These are phyloP conservation scores for Dipodascus albidus DNA, from an alignment of 805 yeast genomes.

Conservation along the genomic window DNA sequence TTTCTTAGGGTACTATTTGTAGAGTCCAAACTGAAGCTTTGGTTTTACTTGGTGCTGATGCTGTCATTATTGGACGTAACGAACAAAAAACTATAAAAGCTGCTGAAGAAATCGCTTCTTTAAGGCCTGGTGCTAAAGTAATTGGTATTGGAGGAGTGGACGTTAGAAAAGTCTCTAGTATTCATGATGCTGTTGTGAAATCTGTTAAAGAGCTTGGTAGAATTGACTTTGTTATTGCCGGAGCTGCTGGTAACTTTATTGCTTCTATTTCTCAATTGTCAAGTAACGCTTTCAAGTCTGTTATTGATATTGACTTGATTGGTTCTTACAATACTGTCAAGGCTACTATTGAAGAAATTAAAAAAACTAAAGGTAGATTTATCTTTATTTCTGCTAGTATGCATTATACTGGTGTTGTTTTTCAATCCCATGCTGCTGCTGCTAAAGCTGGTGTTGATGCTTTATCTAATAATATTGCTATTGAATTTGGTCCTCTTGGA, in stretches of 20 bases:
- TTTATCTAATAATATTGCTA: slow-evolving; percentile 69
- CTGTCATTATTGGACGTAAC: slow-evolving; percentile 76
- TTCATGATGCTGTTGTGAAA: slow-evolving; percentile 50
- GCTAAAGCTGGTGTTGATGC: slow-evolving; percentile 97
- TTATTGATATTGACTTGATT: slow-evolving; percentile 71
- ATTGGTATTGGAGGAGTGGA: slow-evolving; percentile 64
- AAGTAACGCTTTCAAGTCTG: slow-evolving; percentile 80
- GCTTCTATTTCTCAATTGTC: slow-evolving; percentile 69
- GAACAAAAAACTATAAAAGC: slow-evolving; percentile 51
- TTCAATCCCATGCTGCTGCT: slow-evolving; percentile 84
- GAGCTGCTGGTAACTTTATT: slow-evolving; percentile 93
- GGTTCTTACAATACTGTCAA: slow-evolving; percentile 88
- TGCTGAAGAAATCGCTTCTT: slow-evolving; percentile 49
- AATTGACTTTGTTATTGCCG: slow-evolving; percentile 82
- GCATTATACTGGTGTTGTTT: slow-evolving; percentile 81
- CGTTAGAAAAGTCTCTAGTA: slow-evolving; percentile 59
- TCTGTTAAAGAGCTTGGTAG: slow-evolving; percentile 63
- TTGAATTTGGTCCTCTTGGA: slow-evolving; percentile 86
- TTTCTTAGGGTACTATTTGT: slow-evolving; percentile 56
- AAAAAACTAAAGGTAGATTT: slow-evolving; percentile 55
- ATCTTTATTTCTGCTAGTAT: slow-evolving; percentile 81
- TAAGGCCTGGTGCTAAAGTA: slow-evolving; percentile 54
- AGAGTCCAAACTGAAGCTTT: slow-evolving; percentile 80
- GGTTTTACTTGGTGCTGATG: slow-evolving; percentile 75
- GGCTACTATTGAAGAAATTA: slow-evolving; percentile 60